Base-by-base conservation (phyloP, 129 eudicot genomes). In the Dittrichia graveolens region DNA sequence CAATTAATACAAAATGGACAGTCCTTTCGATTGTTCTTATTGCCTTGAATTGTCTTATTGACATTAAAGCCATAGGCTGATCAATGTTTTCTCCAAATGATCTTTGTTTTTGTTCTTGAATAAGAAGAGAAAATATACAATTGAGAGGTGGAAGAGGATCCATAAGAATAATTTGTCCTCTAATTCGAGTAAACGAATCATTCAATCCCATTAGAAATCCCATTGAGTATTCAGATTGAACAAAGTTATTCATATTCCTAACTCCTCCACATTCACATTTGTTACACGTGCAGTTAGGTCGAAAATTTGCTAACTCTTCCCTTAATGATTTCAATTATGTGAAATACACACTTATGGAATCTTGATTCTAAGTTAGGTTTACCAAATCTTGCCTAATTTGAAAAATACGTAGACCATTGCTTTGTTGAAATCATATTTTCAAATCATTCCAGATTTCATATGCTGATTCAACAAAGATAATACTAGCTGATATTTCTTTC, bases 171-270 rank as follows among this genome's bases (percentile, higher is more conserved):
- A 70, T 53, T 8, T 52, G 75, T 14, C 41, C 62, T n/a, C 12
- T 4, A 1, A 31, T 54, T 0, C 5, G 64, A 14, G 53, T 4
- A 2, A 53, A 55, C 4, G 50, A 37, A 2, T 55, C 66, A 16
- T 55, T 71, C 3, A 71, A 4, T 7, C 66, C 66, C 41, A 71
- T n/a, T n/a, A n/a, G n/a, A n/a, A n/a, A n/a, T n/a, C n/a, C n/a
- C n/a, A n/a, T n/a, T n/a, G n/a, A n/a, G 8, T 71, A 37, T 3
- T 71, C 31, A 2, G 4, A 3, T 4, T 40, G 46, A 19, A 47
- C 18, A 55, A 38, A 55, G 8, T 9, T 2, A 0, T 71, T 14
- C 3, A 47, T 24, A 8, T 11, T n/a, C n/a, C n/a, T n/a, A n/a
- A n/a, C n/a, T n/a, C n/a, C n/a, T n/a, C n/a, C n/a, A n/a, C n/a